Conservation (phyloP, 306 rosid species). For the Mimosa bimucronata region DNA sequence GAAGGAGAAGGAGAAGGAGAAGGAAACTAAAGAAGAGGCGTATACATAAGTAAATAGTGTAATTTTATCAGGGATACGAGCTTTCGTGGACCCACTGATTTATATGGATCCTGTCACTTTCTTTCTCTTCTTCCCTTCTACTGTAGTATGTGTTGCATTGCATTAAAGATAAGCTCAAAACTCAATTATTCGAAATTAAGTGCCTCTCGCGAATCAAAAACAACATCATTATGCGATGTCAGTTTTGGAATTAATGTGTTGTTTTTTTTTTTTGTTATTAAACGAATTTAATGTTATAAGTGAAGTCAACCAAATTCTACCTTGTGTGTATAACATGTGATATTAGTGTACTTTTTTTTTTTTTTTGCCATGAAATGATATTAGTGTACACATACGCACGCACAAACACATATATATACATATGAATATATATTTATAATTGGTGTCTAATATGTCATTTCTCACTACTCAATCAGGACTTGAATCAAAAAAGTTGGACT, state of each 20-base stretch:
- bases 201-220: not conserved
- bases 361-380: no score
- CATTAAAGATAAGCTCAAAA: constrained; percentile 35
- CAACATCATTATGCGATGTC: not conserved
- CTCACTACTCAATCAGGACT: not conserved
- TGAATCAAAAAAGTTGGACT: constrained; percentile 31
- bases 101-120: constrained; percentile 7
- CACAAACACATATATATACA: not conserved
- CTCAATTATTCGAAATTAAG: constrained; percentile 35
- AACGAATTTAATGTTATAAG: not conserved
- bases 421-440: not conserved
- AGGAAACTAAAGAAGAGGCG: constrained; percentile 18
- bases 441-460: constrained; percentile 12
- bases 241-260: not conserved
- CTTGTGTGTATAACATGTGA: no score
- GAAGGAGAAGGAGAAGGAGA: not conserved
- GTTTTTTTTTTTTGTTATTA: not conserved
- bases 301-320: not conserved
- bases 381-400: no score
- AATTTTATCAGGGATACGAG: constrained; percentile 36
- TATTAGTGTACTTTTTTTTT: no score
- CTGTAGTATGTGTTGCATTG: not conserved
- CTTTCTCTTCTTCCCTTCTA: not conserved
- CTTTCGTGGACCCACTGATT: constrained; percentile 51
- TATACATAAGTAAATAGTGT: not conserved